Evolutionary conservation across 2,329 filamentous ascomycete genomes (phyloP), one percentile per base, ranked within the genome.

Genomic region (Aspergillus ochraceoroseus): DNA sequence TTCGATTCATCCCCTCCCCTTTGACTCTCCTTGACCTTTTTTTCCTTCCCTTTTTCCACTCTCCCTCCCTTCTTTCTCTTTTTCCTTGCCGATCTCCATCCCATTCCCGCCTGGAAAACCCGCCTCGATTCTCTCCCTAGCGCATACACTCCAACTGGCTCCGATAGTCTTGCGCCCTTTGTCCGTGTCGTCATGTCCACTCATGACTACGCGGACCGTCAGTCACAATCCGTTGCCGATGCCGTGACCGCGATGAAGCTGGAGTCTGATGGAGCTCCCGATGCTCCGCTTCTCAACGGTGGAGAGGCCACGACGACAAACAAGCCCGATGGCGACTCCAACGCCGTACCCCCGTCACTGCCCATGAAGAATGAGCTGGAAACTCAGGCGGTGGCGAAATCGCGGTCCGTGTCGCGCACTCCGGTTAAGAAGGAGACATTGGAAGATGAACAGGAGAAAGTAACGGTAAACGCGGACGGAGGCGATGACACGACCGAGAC

Each of bases 101-200:
- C 25, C 32, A 32, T 32, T 20, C 29, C 34, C 30, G 28, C 38
- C 28, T 35, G 35, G 40, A 22, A 22, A 38, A 31, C 35, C 41
- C 30, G 33, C 34, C 25, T 35, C 32, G 17, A 15, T 32, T 38
- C 31, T 32, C 20, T 23, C 31, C 22, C 25, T 33, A 19, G 46
- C 46, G 46, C 46, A 49, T 44, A 33, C 36, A n/a, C 18, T 33
- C 38, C 36, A 34, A 28, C 45, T 46, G 45, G 51, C 38, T 38
- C 33, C 28, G 36, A 49, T 49, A 49, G 41, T 43, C 30, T 41
- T 49, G 51, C 48, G 48, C 47, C 44, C 43, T 37, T 41, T 38
- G 61, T 59, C 56, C 56, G 54, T 58, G 57, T 64, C 61, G 63
- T 65, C 62, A 68, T 68, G 65, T 61, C 61, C 51, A 49, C 56